A percentile compares a stretch with the other conserved stretches of the same genome.
Conservation (phyloP, 805 yeast species). For the Teunomyces lycoperdinae region DNA sequence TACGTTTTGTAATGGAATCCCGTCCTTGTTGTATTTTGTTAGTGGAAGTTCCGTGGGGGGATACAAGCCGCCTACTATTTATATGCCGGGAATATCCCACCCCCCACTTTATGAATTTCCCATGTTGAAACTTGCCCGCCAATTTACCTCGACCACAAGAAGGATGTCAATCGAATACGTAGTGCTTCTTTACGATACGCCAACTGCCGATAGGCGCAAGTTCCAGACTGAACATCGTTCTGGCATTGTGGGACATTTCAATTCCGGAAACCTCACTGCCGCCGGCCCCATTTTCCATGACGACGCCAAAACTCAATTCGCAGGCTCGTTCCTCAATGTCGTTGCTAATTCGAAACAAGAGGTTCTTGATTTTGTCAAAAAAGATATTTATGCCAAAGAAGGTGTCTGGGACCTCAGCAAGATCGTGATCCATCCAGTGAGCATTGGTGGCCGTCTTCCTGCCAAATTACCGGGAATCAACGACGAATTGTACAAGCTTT, state of each 20-base stretch:
- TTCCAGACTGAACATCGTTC: slow-evolving; percentile 54
- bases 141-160: not conserved
- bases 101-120: too few species aligned
- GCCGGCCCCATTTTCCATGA: slow-evolving; percentile 46
- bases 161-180: slow-evolving; percentile 30
- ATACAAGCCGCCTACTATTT: too few species aligned
- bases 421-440: slow-evolving; percentile 55
- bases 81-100: not conserved
- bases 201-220: slow-evolving; percentile 54
- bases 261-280: slow-evolving; percentile 36
- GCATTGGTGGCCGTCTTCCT: slow-evolving; percentile 35
- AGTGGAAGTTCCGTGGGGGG: too few species aligned
- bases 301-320: slow-evolving; percentile 48
- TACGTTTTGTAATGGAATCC: not conserved
- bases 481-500: slow-evolving; percentile 9
- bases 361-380: slow-evolving; percentile 58
- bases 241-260: slow-evolving; percentile 40
- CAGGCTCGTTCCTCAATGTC: slow-evolving; percentile 65
- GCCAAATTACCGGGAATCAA: slow-evolving; percentile 31
- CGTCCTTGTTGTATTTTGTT: too few species aligned
- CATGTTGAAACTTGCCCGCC: not conserved
- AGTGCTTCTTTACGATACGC: slow-evolving; percentile 69
- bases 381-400: slow-evolving; percentile 58
- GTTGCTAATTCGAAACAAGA: slow-evolving; percentile 65
- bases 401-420: slow-evolving; percentile 77